Evolutionary conservation across 2,329 filamentous ascomycete species (phyloP), one percentile per base, ranked within the genome.

Genomic region (Cercospora sp.): DNA sequence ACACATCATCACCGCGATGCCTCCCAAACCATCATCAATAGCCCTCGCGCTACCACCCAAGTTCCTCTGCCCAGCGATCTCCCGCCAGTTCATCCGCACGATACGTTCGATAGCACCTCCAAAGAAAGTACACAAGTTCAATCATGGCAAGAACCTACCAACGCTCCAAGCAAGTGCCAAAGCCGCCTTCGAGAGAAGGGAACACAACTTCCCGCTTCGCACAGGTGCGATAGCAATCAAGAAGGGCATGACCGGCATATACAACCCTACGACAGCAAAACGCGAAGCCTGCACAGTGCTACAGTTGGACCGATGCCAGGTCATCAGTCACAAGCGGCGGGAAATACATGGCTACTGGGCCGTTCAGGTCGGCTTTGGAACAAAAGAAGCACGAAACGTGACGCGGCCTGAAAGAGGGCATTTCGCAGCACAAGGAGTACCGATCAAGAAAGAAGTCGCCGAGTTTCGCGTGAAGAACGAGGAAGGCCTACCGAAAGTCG

Each of bases 221-320:
- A 90, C 93, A 2, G 95, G 95, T 31, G 89, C 92, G 8, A 85
- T 99, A 58, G 93, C 91, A 12, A 86, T 90, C 78, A 99, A 99
- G 83, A 94, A 94, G 83, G 95, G 95, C 80, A 98, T 99, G 92
- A 96, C 93, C 53, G 94, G 91, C 68, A 82, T 97, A 72, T 98
- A 91, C 85, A 90, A 93, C 77, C 81, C 86, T 0, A 87, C 89
- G 74, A 91, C 91, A 28, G 91, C 92, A 74, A 87, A 86, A 71
- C 89, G 94, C 72, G 91, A 90, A 67, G 86, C 94, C 20, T 97
- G 93, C 84, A 99, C 95, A 13, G 91, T 99, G 63, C 86, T 99
- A 66, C 94, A 98, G 83, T 86, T 99, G 75, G 95, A 99, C 80
- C 87, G 92, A 75, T 93, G 96, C 69, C 91, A 98, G 81, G 93